phyloP scores from a whole-genome alignment of 805 yeast species.

The Yarrowia sp. region DNA sequence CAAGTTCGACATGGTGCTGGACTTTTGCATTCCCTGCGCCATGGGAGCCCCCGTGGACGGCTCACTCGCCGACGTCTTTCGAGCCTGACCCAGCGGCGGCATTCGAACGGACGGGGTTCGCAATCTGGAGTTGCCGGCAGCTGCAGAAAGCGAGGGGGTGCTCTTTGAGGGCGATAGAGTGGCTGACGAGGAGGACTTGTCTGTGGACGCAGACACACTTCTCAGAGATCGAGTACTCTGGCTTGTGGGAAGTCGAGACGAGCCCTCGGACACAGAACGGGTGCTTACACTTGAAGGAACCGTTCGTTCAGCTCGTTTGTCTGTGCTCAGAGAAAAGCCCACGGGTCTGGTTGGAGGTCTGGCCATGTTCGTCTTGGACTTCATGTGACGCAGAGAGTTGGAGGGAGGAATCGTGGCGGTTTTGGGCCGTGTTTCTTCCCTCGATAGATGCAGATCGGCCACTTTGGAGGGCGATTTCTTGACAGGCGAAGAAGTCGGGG shows the following conservation, averaged over 20 bases:
- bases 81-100: neutral
- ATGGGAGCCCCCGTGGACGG: neutral
- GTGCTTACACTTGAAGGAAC: neutral
- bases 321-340: conserved; percentile 29
- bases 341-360: conserved; percentile 26
- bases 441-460: neutral
- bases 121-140: conserved; percentile 17
- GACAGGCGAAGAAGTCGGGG: conserved; percentile 20
- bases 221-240: conserved; percentile 17
- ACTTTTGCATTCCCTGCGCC: neutral
- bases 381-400: conserved; percentile 14
- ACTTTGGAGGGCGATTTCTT: conserved; percentile 24
- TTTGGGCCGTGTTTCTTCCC: neutral
- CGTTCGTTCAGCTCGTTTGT: neutral
- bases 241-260: conserved; percentile 3
- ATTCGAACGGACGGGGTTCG: conserved; percentile 21
- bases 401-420: neutral
- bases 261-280: conserved; percentile 1
- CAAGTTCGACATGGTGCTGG: conserved; percentile 24
- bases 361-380: conserved; percentile 27
- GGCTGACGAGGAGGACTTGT: neutral
- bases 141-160: conserved; percentile 24
- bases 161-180: conserved; percentile 8
- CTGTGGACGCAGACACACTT: too few species aligned
- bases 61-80: conserved; percentile 22